Conservation (phyloP, 176 grass and related monocot genomes). For the Cocos nucifera region DNA sequence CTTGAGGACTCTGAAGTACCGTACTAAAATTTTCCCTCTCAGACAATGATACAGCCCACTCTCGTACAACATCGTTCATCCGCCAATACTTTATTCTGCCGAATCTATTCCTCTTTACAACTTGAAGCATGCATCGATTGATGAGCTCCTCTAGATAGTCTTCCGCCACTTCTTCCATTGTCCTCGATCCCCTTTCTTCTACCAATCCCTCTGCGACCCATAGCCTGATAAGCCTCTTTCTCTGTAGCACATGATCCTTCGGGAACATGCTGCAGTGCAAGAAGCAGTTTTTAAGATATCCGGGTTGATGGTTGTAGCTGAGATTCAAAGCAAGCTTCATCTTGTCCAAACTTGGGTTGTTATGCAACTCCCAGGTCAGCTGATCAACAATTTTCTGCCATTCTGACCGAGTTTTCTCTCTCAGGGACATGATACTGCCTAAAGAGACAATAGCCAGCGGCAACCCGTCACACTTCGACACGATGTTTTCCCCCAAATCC, state of each 20-base stretch:
- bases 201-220: constrained; percentile 53
- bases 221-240: constrained; percentile 27
- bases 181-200: constrained; percentile 24
- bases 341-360: constrained; percentile 18
- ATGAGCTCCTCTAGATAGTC: constrained; percentile 25
- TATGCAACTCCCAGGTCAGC: constrained; percentile 34
- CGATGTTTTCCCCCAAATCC: constrained; percentile 17
- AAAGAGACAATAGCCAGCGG: constrained; percentile 40
- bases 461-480: constrained; percentile 35
- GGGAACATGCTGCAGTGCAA: constrained; percentile 45
- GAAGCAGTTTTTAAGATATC: constrained; percentile 49
- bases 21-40: constrained; percentile 20
- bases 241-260: constrained; percentile 23
- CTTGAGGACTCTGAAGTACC: neutral
- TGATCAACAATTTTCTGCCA: constrained; percentile 26
- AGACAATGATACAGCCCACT: constrained; percentile 26
- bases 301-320: constrained; percentile 36
- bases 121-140: constrained; percentile 37
- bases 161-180: constrained; percentile 45
- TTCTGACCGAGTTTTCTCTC: neutral
- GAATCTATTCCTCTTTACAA: neutral
- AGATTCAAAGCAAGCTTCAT: constrained; percentile 39
- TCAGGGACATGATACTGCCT: constrained; percentile 24
- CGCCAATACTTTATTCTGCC: constrained; percentile 8
- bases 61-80: constrained; percentile 44